These are phyloP conservation scores for Komagataella mondaviorum DNA, from an alignment of 805 yeast species.

Conservation along the genomic window DNA sequence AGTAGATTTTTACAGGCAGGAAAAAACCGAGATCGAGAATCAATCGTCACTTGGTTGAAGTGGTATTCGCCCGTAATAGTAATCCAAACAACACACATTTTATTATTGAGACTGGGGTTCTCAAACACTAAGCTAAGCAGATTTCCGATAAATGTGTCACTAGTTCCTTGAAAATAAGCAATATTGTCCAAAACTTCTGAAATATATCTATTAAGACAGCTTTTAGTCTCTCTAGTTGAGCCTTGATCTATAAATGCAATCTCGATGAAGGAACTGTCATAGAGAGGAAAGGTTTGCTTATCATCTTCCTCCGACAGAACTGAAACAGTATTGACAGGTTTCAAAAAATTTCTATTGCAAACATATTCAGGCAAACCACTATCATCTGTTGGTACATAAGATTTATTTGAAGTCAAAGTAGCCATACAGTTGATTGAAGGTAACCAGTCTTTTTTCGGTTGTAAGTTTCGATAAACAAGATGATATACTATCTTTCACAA, in stretches of 20 bases:
- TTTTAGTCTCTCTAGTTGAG: neutral
- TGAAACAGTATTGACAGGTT: neutral
- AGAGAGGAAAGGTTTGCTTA: neutral
- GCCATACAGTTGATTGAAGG: neutral
- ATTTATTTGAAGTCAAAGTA: neutral
- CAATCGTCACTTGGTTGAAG: conserved; percentile 43
- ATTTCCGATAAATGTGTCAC: conserved; percentile 32
- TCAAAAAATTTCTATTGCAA: neutral
- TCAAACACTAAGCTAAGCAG: conserved; percentile 37
- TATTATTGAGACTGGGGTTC: conserved; percentile 20
- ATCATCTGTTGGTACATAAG: neutral
- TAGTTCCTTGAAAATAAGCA: conserved; percentile 34
- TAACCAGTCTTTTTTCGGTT: neutral
- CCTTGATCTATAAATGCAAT: neutral
- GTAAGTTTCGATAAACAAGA: neutral
- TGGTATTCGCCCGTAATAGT: conserved; percentile 57
- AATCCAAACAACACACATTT: conserved; percentile 22
- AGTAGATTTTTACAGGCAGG: conserved; percentile 67
- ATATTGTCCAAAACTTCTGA: conserved; percentile 14
- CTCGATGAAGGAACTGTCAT: neutral
- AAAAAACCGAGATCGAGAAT: conserved; percentile 51
- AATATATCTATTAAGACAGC: neutral
- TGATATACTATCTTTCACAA: neutral
- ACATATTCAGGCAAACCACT: neutral
- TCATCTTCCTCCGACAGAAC: neutral